Evolutionary conservation across 1,284 basidiomycete species (phyloP).

Genomic region (Cutaneotrichosporon cutaneum): DNA sequence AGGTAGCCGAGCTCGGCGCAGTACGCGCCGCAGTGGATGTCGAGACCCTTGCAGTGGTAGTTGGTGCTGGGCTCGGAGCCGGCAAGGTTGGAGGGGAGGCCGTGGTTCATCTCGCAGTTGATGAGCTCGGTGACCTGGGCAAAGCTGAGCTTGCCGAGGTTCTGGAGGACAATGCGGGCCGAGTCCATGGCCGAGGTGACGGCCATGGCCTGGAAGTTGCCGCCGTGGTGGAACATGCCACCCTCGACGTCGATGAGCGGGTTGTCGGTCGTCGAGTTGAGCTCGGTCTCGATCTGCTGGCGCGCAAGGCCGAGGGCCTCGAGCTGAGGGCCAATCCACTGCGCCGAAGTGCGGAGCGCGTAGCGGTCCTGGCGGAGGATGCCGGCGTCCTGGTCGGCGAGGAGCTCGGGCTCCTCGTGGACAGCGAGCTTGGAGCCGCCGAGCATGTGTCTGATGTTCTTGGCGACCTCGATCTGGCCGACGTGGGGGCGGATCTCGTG

Average conservation of each 20-base stretch:
- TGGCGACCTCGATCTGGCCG: conserved; percentile 22
- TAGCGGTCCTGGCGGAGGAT: conserved; percentile 28
- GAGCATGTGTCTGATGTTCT: conserved; percentile 24
- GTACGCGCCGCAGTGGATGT: conserved; percentile 27
- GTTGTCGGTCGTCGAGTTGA: conserved; percentile 29
- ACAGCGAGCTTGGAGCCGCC: conserved; percentile 22
- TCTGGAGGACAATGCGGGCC: conserved; percentile 24
- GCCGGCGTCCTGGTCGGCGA: conserved; percentile 18
- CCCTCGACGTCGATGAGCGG: conserved; percentile 26
- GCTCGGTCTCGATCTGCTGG: conserved; percentile 25
- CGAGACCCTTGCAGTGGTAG: conserved; percentile 31
- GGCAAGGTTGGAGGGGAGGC: conserved; percentile 25
- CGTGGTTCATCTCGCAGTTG: conserved; percentile 30
- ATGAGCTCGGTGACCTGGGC: conserved; percentile 28
- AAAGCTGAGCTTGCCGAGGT: conserved; percentile 25
- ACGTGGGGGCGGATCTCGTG: conserved; percentile 26
- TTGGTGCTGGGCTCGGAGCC: conserved; percentile 25
- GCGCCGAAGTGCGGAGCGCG: conserved; percentile 24
- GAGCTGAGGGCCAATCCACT: conserved; percentile 28
- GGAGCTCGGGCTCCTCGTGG: conserved; percentile 22
- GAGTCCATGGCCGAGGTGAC: conserved; percentile 24
- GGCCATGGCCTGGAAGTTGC: conserved; percentile 30
- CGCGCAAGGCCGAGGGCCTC: conserved; percentile 22
- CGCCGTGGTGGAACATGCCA: conserved; percentile 27
- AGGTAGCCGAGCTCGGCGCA: conserved; percentile 29